A percentile compares a stretch with the other conserved stretches of the same genome.
These are phyloP conservation scores for Fusarium nelsonii DNA, from an alignment of 2,329 filamentous ascomycete species.

Conservation along the genomic window DNA sequence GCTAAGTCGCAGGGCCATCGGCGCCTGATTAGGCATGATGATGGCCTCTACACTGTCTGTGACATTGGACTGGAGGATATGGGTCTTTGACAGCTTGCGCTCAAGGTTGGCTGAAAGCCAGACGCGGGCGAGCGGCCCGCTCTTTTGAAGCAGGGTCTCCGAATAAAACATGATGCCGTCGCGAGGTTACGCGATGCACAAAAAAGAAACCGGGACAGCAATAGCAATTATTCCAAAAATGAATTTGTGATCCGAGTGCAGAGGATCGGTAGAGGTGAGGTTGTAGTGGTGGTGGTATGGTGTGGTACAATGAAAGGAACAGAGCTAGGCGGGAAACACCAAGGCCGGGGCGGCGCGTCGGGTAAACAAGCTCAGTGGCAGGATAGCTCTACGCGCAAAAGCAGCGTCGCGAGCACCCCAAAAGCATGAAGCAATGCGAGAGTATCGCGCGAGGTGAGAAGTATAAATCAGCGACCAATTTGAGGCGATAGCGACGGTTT, in stretches of 20 bases:
- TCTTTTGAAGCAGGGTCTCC: conserved; percentile 94
- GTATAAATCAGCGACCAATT: conserved; percentile 45
- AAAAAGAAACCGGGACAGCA: conserved; percentile 26
- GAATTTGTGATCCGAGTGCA: conserved; percentile 14
- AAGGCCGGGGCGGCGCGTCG: conserved; percentile 51
- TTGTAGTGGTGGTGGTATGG: conserved; percentile 19
- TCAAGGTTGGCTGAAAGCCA: conserved; percentile 99
- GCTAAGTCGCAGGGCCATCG: conserved; percentile 93
- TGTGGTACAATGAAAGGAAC: conserved; percentile 36
- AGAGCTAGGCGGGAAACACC: conserved; percentile 50
- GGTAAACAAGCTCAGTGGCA: conserved; percentile 52
- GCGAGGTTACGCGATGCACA: conserved; percentile 49
- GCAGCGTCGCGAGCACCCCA: conserved; percentile 49
- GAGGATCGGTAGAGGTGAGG: conserved; percentile 26
- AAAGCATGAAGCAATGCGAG: conserved; percentile 47
- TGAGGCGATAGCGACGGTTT: conserved; percentile 42
- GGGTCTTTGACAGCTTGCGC: conserved; percentile 97
- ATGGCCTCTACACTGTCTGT: conserved; percentile 96
- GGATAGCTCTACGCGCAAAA: conserved; percentile 51
- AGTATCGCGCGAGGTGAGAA: conserved; percentile 40
- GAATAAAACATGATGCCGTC: conserved; percentile 90
- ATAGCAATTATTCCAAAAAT: conserved; percentile 23
- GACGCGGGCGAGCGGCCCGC: conserved; percentile 94
- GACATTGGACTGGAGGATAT: conserved; percentile 94
- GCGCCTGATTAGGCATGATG: conserved; percentile 90